Evolutionary conservation across 1,284 basidiomycete species (phyloP).

Genomic region (Puccinia polysora): DNA sequence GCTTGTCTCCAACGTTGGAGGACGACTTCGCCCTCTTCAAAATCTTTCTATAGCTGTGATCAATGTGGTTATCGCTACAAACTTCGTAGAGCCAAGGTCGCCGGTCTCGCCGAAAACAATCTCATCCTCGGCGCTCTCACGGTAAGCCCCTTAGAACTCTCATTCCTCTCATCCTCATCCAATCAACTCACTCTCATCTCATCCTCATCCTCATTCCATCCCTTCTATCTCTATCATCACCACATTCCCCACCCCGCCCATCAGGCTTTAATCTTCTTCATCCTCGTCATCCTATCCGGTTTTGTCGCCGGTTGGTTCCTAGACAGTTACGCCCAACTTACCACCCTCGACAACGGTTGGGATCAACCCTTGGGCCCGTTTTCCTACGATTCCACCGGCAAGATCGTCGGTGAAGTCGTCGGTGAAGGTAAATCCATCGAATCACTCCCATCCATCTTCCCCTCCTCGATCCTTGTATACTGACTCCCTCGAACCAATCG

Average conservation of each 20-base stretch:
- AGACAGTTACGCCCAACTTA: constrained; percentile 22
- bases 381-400: constrained; percentile 35
- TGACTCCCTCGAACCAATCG: not conserved
- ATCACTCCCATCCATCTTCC: too few species aligned
- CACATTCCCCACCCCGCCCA: not conserved
- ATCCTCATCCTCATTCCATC: not conserved
- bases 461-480: too few species aligned
- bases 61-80: constrained; percentile 38
- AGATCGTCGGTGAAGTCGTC: constrained; percentile 37
- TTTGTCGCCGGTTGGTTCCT: constrained; percentile 36
- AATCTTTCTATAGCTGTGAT: constrained; percentile 39
- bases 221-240: not conserved
- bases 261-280: constrained; percentile 30
- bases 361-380: constrained; percentile 7
- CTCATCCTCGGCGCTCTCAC: constrained; percentile 31
- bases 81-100: constrained; percentile 26
- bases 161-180: not conserved
- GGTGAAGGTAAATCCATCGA: constrained; percentile 22
- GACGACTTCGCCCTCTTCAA: constrained; percentile 8
- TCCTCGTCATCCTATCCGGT: constrained; percentile 38
- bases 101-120: constrained; percentile 29
- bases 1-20: constrained; percentile 32
- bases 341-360: not conserved
- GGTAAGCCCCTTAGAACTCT: too few species aligned
- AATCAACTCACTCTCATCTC: not conserved